Base-by-base conservation (phyloP, 108 stramenopile genomes). In the Seminavis robusta region DNA sequence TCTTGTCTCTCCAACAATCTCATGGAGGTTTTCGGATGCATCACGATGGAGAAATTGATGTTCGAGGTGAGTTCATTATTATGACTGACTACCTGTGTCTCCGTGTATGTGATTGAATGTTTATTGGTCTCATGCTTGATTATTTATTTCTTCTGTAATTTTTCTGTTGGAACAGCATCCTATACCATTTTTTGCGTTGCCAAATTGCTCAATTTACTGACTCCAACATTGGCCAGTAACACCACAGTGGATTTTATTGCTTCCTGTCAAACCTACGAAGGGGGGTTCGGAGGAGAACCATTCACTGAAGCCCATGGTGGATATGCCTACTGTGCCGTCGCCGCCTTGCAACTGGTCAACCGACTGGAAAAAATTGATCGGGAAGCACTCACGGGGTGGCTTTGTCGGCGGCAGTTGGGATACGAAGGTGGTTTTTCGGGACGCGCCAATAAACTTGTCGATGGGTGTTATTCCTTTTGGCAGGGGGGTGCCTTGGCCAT, bases 381-480 rank as follows among this genome's bases (percentile, higher is more conserved):
- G 0, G 47, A 72, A 3, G 74, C 81, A 32, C 69, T 96, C 33
- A 49, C 72, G 15, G 70, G 71, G 16, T 99, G 97, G 97, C 56
- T 98, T 36, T 65, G 76, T 32, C 58, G 75, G 20, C 65, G 95
- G 15, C 98, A 99, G 69, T 84, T 88, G 83, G 49, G 62, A 3
- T 88, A 73, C 43, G 98, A 98, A 76, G 96, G 97, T 7, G 98
- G 97, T 5, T 99, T 98, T 65, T 84, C 79, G 21, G 99, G 99
- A 2, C 76, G 99, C 8, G 77, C 93, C 21, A 98, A 98, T 74
- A 99, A 99, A 62, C 74, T 99, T 17, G 99, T 98, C 10, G 99
- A 99, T 63, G 97, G 96, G 0, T 99, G 99, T 68, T 99, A 99
- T 64, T 91, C 88, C 1, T 99, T 97, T 65, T 99, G 99, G 99